Base-by-base conservation (phyloP, 2,329 filamentous ascomycete genomes). In the Colletotrichum sp. region DNA sequence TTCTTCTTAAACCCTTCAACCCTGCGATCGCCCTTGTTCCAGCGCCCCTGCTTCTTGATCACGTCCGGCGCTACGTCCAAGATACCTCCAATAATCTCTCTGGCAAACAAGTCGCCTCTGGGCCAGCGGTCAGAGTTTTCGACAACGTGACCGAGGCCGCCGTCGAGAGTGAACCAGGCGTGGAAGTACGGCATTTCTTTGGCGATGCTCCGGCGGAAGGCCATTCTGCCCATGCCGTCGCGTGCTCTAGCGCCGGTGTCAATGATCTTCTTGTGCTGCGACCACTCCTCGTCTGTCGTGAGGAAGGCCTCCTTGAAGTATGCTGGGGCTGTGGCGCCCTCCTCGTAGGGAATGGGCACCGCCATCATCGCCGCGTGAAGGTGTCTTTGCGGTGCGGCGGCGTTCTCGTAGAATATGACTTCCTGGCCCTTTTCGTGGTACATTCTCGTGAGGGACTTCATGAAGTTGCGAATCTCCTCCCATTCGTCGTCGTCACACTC, bases 131-230 rank as follows among this genome's bases (percentile, higher is more conserved):
- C 90, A 32, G 92, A 88, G 80, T 99, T 95, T 85, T 99, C 97
- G 0, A 99, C 95, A 10, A 99, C 89, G 83, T 99, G 97, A 0
- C 95, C 97, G 78, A 99, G 85, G 0, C 97, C 97, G 4, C 97
- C 97, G 82, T 99, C 96, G 1, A 99, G 87, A 68, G 92, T 92
- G 83, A 99, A 99, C 96, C 96, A 99, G 24, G 93, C 96, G 83
- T 99, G 97, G 81, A 99, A 99, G 84, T 99, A 99, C 0, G 98
- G 96, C 95, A 98, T 96, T 87, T 99, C 96, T 86, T 98, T 98
- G 14, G 95, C 95, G 76, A 99, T 88, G 24, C 91, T 94, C 72
- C 93, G 90, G 1, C 96, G 90, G 83, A 99, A 99, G 2, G 97
- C 96, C 69, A 90, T 85, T 81, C 94, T 94, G 1, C 96, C 97